These are phyloP conservation scores for Exsudoporus floridanus DNA, from an alignment of 1,284 basidiomycete species.

Conservation along the genomic window DNA sequence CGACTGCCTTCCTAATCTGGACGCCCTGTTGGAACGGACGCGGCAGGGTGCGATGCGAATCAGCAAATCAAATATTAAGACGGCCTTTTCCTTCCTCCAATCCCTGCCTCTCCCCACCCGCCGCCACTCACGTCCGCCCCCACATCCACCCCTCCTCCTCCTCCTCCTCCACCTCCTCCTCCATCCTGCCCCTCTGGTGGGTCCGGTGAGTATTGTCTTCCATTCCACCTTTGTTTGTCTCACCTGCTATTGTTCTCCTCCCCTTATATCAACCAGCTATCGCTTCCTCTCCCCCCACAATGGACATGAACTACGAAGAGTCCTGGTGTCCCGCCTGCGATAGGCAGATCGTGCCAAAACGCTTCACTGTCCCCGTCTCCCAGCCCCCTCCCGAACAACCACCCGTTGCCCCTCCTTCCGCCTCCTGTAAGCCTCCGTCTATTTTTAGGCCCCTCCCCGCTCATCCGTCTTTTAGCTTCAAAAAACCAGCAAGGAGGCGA, in stretches of 20 bases:
- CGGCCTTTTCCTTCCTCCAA: constrained; percentile 31
- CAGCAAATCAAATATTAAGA: constrained; percentile 41
- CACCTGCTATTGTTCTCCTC: constrained; percentile 14
- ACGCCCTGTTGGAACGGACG: constrained; percentile 17
- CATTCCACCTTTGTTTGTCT: constrained; percentile 18
- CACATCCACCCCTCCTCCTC: not conserved
- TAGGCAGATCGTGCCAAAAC: constrained; percentile 68
- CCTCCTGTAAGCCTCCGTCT: constrained; percentile 35
- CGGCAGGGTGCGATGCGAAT: constrained; percentile 36
- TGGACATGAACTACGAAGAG: constrained; percentile 57
- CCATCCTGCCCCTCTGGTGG: constrained; percentile 1
- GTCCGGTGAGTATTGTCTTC: constrained; percentile 15
- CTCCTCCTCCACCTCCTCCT: not conserved
- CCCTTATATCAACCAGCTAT: constrained; percentile 10
- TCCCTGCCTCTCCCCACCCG: constrained; percentile 18
- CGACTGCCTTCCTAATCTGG: constrained; percentile 15
- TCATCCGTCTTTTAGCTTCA: constrained; percentile 13
- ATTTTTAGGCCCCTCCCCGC: constrained; percentile 28
- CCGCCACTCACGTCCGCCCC: constrained; percentile 10
- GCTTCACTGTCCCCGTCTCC: constrained; percentile 49
- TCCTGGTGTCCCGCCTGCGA: constrained; percentile 75
- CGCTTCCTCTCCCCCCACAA: constrained; percentile 6
- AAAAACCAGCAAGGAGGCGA: constrained; percentile 32
- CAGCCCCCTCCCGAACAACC: constrained; percentile 14
- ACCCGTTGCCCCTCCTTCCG: constrained; percentile 31